These are phyloP conservation scores for Harrya chromipes DNA, from an alignment of 768 basidiomycete species.

Conservation along the genomic window DNA sequence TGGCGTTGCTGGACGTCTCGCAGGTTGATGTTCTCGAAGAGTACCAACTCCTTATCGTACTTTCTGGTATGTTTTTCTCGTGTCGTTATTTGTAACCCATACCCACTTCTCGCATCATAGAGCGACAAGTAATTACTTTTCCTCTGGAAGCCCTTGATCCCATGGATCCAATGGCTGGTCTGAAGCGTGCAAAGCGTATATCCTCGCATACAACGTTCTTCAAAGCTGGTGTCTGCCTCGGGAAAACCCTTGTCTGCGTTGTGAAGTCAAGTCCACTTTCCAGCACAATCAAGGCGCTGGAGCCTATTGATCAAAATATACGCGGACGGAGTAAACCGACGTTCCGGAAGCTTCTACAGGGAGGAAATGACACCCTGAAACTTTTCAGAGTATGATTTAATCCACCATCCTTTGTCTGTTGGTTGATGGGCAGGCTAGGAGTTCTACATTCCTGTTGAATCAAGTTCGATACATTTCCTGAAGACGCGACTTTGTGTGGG, in stretches of 20 bases:
- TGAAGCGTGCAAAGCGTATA: slow-evolving; percentile 93
- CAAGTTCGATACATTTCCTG: slow-evolving; percentile 93
- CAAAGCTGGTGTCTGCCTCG: slow-evolving; percentile 92
- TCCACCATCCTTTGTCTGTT: neutral
- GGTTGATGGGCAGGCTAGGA: slow-evolving; percentile 50
- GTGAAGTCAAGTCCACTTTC: slow-evolving; percentile 95
- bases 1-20: slow-evolving; percentile 83
- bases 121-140: slow-evolving; percentile 95
- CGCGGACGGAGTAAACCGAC: slow-evolving; percentile 81
- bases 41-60: slow-evolving; percentile 92
- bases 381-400: slow-evolving; percentile 69
- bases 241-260: slow-evolving; percentile 89
- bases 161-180: slow-evolving; percentile 83
- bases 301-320: slow-evolving; percentile 88
- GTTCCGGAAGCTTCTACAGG: slow-evolving; percentile 93
- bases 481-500: slow-evolving; percentile 98
- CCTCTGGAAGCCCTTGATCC: slow-evolving; percentile 90
- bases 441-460: slow-evolving; percentile 98
- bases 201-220: slow-evolving; percentile 97
- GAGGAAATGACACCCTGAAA: slow-evolving; percentile 90
- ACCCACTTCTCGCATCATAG: slow-evolving; percentile 38
- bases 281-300: slow-evolving; percentile 95
- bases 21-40: slow-evolving; percentile 98
- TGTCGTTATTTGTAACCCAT: neutral
- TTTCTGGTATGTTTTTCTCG: slow-evolving; percentile 66